Percentiles rank a stretch among this genome's conserved stretches.
Evolutionary conservation across 1,284 basidiomycete genomes (phyloP).

Genomic region (Inonotus obliquus): DNA sequence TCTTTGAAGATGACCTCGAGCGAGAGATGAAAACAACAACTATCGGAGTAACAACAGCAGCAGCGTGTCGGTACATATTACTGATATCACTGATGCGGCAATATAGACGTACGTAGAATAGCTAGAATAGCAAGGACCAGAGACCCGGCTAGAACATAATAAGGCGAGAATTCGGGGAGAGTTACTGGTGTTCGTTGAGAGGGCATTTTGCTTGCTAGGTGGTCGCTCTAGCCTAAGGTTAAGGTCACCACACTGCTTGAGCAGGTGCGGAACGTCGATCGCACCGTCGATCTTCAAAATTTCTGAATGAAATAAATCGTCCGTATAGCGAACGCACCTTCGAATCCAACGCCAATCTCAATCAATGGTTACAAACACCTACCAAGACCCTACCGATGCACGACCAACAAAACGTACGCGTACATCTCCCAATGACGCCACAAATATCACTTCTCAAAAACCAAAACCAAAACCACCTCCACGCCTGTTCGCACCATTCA

Average conservation of each 20-base stretch:
- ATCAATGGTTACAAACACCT: slow-evolving; percentile 10
- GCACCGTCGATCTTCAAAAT: neutral
- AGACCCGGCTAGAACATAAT: slow-evolving; percentile 27
- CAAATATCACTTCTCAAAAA: neutral
- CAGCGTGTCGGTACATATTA: neutral
- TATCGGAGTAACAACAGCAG: neutral
- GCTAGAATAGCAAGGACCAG: slow-evolving; percentile 30
- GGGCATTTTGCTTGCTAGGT: neutral
- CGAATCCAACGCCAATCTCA: neutral
- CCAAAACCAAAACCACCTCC: slow-evolving; percentile 22
- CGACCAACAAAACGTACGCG: slow-evolving; percentile 25
- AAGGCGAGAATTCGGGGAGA: slow-evolving; percentile 25
- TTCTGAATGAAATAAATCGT: neutral
- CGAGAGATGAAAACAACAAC: slow-evolving; percentile 37
- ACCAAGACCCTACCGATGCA: slow-evolving; percentile 9
- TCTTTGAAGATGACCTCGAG: slow-evolving; percentile 42
- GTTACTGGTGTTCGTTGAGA: slow-evolving; percentile 14
- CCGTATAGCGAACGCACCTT: neutral
- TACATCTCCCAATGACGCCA: neutral
- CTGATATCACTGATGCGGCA: neutral
- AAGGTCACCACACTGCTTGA: too few species aligned
- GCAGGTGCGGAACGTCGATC: neutral
- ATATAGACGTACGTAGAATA: slow-evolving; percentile 16
- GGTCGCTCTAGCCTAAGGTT: too few species aligned
- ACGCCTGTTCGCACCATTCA: slow-evolving; percentile 89